phyloP scores from a whole-genome alignment of 805 yeast species.

The Kodamaea hsintzibuensis region DNA sequence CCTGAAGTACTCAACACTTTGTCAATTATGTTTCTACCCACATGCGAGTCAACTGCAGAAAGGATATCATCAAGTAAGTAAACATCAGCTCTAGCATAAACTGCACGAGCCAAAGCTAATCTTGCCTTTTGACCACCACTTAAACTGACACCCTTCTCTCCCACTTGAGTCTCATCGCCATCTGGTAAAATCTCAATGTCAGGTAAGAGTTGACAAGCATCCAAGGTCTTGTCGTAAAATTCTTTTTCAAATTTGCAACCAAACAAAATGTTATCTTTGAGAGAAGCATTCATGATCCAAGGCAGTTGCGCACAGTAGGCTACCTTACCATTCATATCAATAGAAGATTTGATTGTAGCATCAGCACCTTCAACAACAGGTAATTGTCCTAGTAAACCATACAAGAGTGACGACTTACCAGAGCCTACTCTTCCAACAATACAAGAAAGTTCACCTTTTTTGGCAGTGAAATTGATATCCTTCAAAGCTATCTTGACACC shows the following conservation, averaged over 20 bases:
- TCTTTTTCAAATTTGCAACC: slow-evolving; percentile 23
- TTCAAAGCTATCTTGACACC: slow-evolving; percentile 14
- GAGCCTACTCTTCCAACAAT: slow-evolving; percentile 29
- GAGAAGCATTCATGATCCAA: slow-evolving; percentile 27
- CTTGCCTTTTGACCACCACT: slow-evolving; percentile 34
- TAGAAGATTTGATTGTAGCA: slow-evolving; percentile 9
- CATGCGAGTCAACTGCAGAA: slow-evolving; percentile 31
- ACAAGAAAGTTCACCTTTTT: slow-evolving; percentile 26
- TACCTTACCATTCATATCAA: slow-evolving; percentile 21
- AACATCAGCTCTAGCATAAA: slow-evolving; percentile 28
- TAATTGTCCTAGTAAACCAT: slow-evolving; percentile 28
- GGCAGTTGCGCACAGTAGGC: slow-evolving; percentile 31
- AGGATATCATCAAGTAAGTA: slow-evolving; percentile 28
- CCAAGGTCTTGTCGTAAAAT: slow-evolving; percentile 23
- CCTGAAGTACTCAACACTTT: slow-evolving; percentile 25
- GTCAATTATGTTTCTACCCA: slow-evolving; percentile 27
- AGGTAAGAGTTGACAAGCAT: slow-evolving; percentile 26
- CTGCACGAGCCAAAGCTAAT: slow-evolving; percentile 30
- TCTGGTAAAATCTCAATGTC: slow-evolving; percentile 29
- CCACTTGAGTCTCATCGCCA: slow-evolving; percentile 29
- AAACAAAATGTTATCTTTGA: slow-evolving; percentile 27
- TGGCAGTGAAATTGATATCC: slow-evolving; percentile 22
- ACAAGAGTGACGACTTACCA: slow-evolving; percentile 26
- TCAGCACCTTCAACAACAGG: slow-evolving; percentile 8
- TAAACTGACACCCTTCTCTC: slow-evolving; percentile 30